Base-by-base conservation (phyloP, 768 basidiomycete species). In the Trametes cubensis region DNA sequence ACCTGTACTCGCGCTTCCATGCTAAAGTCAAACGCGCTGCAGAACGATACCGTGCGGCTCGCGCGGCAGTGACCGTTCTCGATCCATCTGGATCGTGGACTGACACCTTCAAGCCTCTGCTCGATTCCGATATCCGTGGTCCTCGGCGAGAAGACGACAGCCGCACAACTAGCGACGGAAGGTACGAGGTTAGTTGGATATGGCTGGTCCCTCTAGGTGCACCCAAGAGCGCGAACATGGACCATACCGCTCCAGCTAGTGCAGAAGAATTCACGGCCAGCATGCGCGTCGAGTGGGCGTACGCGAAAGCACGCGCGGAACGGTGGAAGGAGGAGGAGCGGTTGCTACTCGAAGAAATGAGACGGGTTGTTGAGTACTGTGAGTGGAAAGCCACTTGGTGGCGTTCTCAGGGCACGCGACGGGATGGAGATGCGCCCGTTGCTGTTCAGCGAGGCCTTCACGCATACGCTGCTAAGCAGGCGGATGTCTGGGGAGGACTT, bases 331-430 rank as follows among this genome's bases (percentile, higher is more conserved):
- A 79, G 55, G 77, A 79, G 52, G 71, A 71, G 20, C 21, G 68
- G 0, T 64, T 78, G 3, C 60, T 79, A 0, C 48, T 64, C 11
- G 77, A 78, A 54, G 77, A 79, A 58, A 76, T 77, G 76, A 52
- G 69, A 0, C 65, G 74, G 1, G 61, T 73, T 0, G 28, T 70
- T 8, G 46, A 56, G 4, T 70, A 60, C 14, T 58, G 66, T n/a
- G 46, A 64, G 23, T 71, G 67, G 62, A 47, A 72, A 41, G 55
- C 59, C 0, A 21, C 59, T 0, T 45, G 59, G 18, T 74, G 74
- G 72, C 28, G 28, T 4, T 30, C 28, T 30, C 28, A 30, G 28
- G 28, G 28, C 28, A 8, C 8, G 28, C 28, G 8, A 30, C 4
- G 28, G 8, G 28, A 30, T 30, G 28, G 28, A 30, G 4, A 30